These are phyloP conservation scores for Sarcodon sp. DNA, from an alignment of 768 basidiomycete species.

Conservation along the genomic window DNA sequence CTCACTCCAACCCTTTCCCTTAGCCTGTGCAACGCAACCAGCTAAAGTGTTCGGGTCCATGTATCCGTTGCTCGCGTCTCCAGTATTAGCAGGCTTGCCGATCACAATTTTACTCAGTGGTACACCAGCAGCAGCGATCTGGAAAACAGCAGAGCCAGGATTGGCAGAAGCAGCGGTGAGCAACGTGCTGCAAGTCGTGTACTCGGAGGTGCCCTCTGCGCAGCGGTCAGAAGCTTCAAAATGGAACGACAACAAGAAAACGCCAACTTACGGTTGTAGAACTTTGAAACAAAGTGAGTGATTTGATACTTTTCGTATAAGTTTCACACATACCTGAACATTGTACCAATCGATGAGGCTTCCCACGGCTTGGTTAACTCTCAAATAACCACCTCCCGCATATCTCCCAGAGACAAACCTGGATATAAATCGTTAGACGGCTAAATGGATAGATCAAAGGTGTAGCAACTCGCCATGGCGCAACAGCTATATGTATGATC, in stretches of 20 bases:
- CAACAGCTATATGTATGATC: slow-evolving; percentile 20
- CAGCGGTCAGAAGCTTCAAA: background rate
- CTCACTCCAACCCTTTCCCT: slow-evolving; percentile 57
- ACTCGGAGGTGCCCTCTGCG: slow-evolving; percentile 48
- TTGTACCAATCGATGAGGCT: slow-evolving; percentile 35
- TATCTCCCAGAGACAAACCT: slow-evolving; percentile 23
- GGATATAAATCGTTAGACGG: background rate
- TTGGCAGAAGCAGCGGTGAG: slow-evolving; percentile 40
- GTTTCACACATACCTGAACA: slow-evolving; percentile 18
- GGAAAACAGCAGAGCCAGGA: slow-evolving; percentile 44
- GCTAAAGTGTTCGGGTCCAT: slow-evolving; percentile 45
- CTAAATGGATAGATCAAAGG: too few species aligned
- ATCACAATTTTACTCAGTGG: slow-evolving; percentile 38
- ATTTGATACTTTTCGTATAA: background rate
- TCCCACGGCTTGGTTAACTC: slow-evolving; percentile 24
- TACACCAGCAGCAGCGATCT: slow-evolving; percentile 36
- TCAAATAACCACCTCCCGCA: slow-evolving; percentile 27
- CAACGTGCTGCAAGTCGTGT: slow-evolving; percentile 49
- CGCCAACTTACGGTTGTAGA: slow-evolving; percentile 20
- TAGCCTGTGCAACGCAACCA: slow-evolving; percentile 46
- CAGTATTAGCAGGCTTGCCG: slow-evolving; percentile 33
- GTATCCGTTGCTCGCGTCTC: slow-evolving; percentile 38
- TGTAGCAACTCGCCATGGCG: slow-evolving; percentile 22
- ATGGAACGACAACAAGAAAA: background rate
- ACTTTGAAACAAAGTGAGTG: slow-evolving; percentile 7